phyloP scores from a whole-genome alignment of 164 flowering plant genomes.

The Macadamia integrifolia region DNA sequence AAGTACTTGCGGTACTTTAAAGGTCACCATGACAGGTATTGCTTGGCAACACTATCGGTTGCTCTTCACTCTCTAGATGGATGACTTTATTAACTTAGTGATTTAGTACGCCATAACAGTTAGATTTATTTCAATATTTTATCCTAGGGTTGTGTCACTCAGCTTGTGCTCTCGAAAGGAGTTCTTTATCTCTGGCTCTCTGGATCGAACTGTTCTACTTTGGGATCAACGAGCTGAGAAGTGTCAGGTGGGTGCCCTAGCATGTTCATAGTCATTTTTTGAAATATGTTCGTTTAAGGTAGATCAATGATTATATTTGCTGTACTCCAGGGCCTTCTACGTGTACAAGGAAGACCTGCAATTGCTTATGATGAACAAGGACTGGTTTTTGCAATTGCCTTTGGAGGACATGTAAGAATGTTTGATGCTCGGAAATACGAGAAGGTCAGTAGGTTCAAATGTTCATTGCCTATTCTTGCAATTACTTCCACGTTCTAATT shows the following conservation, averaged over 20 bases:
- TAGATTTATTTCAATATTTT: constrained; percentile 7
- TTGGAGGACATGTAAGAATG: constrained; percentile 88
- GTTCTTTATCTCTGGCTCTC: constrained; percentile 91
- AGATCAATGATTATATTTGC: constrained; percentile 10
- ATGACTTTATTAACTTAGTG: neutral
- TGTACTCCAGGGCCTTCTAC: constrained; percentile 68
- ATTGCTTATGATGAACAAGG: constrained; percentile 97
- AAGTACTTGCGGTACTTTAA: constrained; percentile 95
- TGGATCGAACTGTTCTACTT: constrained; percentile 89
- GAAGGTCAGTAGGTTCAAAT: constrained; percentile 44
- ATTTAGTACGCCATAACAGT: neutral
- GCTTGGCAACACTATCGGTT: neutral
- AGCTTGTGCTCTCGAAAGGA: constrained; percentile 84
- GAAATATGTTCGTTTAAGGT: neutral
- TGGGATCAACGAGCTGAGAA: constrained; percentile 99
- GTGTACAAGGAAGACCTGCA: constrained; percentile 97
- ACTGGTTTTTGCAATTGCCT: constrained; percentile 85
- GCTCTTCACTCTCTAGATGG: neutral
- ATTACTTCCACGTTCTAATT: constrained; percentile 2
- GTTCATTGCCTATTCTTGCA: neutral
- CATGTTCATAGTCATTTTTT: neutral
- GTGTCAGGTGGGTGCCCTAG: constrained; percentile 60
- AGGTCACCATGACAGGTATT: constrained; percentile 97
- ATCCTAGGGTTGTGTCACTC: constrained; percentile 83
- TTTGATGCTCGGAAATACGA: constrained; percentile 93